Base-by-base conservation (phyloP, 208 protist species). In the Crithidia mellificae region DNA sequence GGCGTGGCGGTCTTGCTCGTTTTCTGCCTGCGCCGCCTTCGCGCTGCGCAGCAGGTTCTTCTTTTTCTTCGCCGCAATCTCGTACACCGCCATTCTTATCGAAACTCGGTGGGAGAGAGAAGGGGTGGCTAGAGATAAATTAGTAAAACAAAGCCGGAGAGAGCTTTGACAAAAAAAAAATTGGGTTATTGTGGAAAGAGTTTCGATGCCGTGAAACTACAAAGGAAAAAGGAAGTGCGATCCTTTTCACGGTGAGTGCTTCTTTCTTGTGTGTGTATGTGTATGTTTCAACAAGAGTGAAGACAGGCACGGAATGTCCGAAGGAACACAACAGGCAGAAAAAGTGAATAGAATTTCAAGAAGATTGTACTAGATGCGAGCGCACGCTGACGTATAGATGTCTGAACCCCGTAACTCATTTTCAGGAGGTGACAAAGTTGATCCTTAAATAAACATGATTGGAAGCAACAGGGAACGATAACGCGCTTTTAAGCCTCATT, bases 11-110 rank as follows among this genome's bases (percentile, higher is more conserved):
- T 58, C 72, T 30, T 78, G 43, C 20, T 77, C 72, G 24, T 78
- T 52, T 22, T 74, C 71, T 1, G 61, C 54, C 51, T 74, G 54
- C 15, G 43, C 49, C 46, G 54, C 53, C 47, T 62, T 63, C 17
- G 43, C 59, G 68, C 52, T 61, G 17, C 36, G 69, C 63, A 70
- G 64, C 36, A 73, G 58, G 56, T 41, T 65, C 69, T 82, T 83
- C 64, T 76, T 76, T 62, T 87, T 88, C 63, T 79, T 84, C 17
- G 80, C 44, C 5, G 83, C 88, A 64, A 90, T 44, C 20, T 80
- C 68, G 72, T 89, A 94, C 27, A 94, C 74, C 27, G 80, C 73
- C 88, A 94, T 94, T 14, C n/a, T n/a, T n/a, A n/a, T n/a, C n/a
- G n/a, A n/a, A n/a, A n/a, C n/a, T n/a, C n/a, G n/a, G n/a, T n/a